These are phyloP conservation scores for Zoysia pacifica DNA, from an alignment of 176 grass and related monocot genomes.

Conservation along the genomic window DNA sequence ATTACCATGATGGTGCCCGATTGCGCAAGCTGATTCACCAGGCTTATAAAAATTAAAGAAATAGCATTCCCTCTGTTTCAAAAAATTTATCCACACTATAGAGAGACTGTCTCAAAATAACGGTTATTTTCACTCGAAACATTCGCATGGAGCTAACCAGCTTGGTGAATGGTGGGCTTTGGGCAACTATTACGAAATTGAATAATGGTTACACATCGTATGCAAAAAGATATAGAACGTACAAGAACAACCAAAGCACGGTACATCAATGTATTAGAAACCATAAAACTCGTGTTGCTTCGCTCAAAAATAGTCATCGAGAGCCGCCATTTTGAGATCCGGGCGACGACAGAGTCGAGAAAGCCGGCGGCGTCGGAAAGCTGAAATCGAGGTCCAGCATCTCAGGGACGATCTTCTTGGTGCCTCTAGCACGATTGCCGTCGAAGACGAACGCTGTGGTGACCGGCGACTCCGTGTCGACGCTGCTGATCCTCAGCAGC, in stretches of 20 bases:
- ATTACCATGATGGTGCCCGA: too few relatives aligned
- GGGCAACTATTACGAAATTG: too few relatives aligned
- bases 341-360: constrained; percentile 30
- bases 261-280: not conserved
- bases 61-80: too few relatives aligned
- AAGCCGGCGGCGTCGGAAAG: constrained; percentile 45
- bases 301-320: not conserved
- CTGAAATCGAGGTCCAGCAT: constrained; percentile 49
- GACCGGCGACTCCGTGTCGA: constrained; percentile 49
- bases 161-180: too few relatives aligned
- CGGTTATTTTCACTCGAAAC: too few relatives aligned
- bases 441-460: constrained; percentile 61
- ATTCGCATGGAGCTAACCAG: too few relatives aligned
- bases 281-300: not conserved
- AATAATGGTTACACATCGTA: not conserved
- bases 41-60: too few relatives aligned
- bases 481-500: constrained; percentile 50
- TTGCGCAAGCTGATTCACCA: too few relatives aligned
- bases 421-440: constrained; percentile 12
- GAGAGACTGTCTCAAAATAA: too few relatives aligned
- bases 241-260: not conserved
- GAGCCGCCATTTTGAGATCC: not conserved
- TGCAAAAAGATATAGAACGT: not conserved
- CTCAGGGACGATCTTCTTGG: constrained; percentile 34
- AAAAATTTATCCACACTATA: too few relatives aligned